These are phyloP conservation scores for Pyrenophora tritici-repentis DNA, from an alignment of 2,329 filamentous ascomycete genomes.

Conservation along the genomic window DNA sequence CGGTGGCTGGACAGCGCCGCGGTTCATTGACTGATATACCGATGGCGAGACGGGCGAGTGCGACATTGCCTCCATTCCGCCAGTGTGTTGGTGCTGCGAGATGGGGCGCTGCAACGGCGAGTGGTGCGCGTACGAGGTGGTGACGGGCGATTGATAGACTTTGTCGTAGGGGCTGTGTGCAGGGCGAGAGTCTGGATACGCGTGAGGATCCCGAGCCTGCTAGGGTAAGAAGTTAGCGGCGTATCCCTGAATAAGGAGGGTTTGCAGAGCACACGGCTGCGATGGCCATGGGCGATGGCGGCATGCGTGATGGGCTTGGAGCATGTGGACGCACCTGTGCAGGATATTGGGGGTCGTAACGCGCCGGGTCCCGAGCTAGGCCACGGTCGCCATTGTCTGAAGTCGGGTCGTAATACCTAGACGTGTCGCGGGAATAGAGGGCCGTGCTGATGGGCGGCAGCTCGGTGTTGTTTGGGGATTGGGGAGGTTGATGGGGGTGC, in stretches of 20 bases:
- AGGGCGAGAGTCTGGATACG: slow-evolving; percentile 40
- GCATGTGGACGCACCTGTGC: slow-evolving; percentile 33
- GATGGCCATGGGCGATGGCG: not conserved
- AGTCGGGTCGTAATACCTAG: slow-evolving; percentile 57
- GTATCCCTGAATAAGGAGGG: slow-evolving; percentile 9
- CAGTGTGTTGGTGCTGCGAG: slow-evolving; percentile 40
- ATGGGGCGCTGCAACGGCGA: slow-evolving; percentile 47
- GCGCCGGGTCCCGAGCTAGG: slow-evolving; percentile 38
- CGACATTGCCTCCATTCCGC: slow-evolving; percentile 44
- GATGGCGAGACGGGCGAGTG: slow-evolving; percentile 48
- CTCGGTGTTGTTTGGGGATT: slow-evolving; percentile 45
- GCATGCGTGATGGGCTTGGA: slow-evolving; percentile 3
- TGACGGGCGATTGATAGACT: slow-evolving; percentile 46
- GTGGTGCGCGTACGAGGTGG: slow-evolving; percentile 40
- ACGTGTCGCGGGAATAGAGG: slow-evolving; percentile 48
- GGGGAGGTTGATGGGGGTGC: slow-evolving; percentile 29
- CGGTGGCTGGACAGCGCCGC: slow-evolving; percentile 44
- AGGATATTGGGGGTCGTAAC: slow-evolving; percentile 42
- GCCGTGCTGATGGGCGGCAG: slow-evolving; percentile 49
- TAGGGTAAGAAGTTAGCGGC: slow-evolving; percentile 28
- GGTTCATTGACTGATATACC: slow-evolving; percentile 39
- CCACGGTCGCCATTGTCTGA: slow-evolving; percentile 50
- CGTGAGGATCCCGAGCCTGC: slow-evolving; percentile 44
- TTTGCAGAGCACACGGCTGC: too few relatives aligned
- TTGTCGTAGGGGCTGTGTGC: slow-evolving; percentile 44